Evolutionary conservation across 2,329 filamentous ascomycete genomes (phyloP), one percentile per base, ranked within the genome.

Genomic region (Delphinella strobiligena): DNA sequence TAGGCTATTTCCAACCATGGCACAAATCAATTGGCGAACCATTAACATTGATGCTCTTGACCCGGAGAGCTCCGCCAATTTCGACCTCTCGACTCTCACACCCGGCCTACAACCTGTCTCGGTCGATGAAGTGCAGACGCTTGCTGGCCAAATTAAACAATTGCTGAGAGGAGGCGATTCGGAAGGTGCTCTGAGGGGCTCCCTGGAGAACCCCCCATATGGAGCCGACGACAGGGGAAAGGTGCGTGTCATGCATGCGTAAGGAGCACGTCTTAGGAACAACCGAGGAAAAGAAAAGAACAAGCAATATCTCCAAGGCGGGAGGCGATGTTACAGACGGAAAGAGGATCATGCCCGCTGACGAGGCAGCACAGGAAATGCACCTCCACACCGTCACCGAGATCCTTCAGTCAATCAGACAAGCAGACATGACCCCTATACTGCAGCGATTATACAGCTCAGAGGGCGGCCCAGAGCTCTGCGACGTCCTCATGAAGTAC

Each of bases 401-500:
- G 65, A 88, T 96, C 43, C 70, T 98, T 49, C 88, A 94, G 63
- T 91, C 86, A 15, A 96, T 96, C 65, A 88, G 93, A 60, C 87
- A 91, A 56, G 83, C 83, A 52, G 91, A 98, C 52, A 96, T 96
- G 84, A 86, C 80, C 47, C 82, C 85, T 11, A 78, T 96, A 54
- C 69, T 98, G 50, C 78, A 80, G 63, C 75, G 79, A 42, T 82
- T 96, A 54, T 87, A 91, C 64, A 69, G 68, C 44, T 78, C 80
- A 9, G 76, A 82, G 37, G 83, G 83, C 45, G 91, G 91, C 19
- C 77, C 76, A 45, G 91, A 96, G 63, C 73, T 83, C 45, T 67
- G 93, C 50, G 91, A 98, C 61, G 86, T 89, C 37, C 67, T 98
- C 60, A 94, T 94, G 84, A 98, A 98, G 69, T 98, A 95, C 65